phyloP scores from a whole-genome alignment of 2,329 filamentous ascomycete genomes.

The Ceratocystis huliohia region DNA sequence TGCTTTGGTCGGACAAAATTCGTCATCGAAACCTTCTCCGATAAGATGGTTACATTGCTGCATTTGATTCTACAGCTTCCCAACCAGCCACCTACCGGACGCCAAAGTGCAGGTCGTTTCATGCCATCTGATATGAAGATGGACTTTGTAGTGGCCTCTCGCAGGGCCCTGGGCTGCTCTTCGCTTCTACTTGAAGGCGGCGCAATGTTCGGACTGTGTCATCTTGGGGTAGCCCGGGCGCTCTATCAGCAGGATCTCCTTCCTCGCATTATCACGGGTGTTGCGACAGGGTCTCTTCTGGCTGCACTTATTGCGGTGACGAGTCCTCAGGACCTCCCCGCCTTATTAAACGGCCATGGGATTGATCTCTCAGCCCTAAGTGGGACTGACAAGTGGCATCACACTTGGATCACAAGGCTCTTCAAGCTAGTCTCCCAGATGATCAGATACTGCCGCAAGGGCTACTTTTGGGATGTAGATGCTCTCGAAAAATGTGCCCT shows the following conservation, averaged over 20 bases:
- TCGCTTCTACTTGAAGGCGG: conserved; percentile 81
- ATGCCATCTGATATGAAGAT: conserved; percentile 55
- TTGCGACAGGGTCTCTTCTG: conserved; percentile 78
- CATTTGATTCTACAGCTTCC: conserved; percentile 55
- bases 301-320: conserved; percentile 79
- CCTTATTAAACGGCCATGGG: conserved; percentile 61
- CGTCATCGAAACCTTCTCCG: conserved; percentile 82
- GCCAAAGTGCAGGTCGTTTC: conserved; percentile 27
- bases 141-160: conserved; percentile 73
- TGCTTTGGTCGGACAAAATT: conserved; percentile 82
- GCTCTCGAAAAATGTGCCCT: conserved; percentile 75
- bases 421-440: conserved; percentile 52
- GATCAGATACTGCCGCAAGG: conserved; percentile 57
- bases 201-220: conserved; percentile 81
- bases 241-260: conserved; percentile 67
- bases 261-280: conserved; percentile 82
- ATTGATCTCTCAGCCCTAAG: conserved; percentile 76
- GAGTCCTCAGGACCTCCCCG: conserved; percentile 69
- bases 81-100: conserved; percentile 36
- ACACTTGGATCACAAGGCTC: conserved; percentile 15
- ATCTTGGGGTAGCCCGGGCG: conserved; percentile 81
- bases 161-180: conserved; percentile 77
- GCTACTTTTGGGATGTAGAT: conserved; percentile 71
- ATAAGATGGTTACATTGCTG: conserved; percentile 68
- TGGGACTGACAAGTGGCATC: conserved; percentile 24